phyloP scores from a whole-genome alignment of 2,329 filamentous ascomycete genomes.

The Colletotrichum tropicale region DNA sequence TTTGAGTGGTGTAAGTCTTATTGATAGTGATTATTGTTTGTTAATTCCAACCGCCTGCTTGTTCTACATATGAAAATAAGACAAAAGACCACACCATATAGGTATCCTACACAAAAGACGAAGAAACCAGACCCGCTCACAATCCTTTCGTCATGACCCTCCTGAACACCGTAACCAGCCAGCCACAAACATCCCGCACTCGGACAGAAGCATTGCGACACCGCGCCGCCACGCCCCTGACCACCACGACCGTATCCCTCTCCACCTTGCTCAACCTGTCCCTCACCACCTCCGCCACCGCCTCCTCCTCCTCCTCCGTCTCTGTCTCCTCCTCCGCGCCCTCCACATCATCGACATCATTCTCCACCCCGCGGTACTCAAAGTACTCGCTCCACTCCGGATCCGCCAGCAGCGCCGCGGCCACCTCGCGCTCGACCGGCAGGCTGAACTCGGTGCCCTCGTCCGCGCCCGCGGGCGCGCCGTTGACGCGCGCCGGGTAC shows the following conservation, averaged over 20 bases:
- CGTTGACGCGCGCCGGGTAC: slow-evolving; percentile 30
- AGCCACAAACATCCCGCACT: not conserved
- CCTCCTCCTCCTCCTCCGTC: not conserved
- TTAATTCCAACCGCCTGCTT: not conserved
- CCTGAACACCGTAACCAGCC: not conserved
- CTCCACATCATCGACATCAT: not conserved
- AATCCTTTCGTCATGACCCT: not conserved
- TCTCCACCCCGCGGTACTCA: slow-evolving; percentile 40
- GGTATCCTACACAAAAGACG: not conserved
- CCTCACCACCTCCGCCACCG: not conserved
- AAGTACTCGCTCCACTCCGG: slow-evolving; percentile 38
- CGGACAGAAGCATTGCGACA: not conserved
- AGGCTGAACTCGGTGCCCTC: slow-evolving; percentile 40
- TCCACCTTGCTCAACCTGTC: not conserved
- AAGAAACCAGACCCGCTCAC: not conserved
- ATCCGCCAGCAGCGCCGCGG: slow-evolving; percentile 34
- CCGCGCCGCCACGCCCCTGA: not conserved
- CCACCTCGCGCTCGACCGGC: slow-evolving; percentile 36
- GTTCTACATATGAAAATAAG: not conserved
- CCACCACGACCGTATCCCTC: not conserved
- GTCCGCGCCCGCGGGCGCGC: slow-evolving; percentile 28
- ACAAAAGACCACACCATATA: not conserved
- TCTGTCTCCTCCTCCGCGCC: not conserved
- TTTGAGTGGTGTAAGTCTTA: not conserved
- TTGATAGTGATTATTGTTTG: not conserved